Percentiles rank a stretch among this genome's conserved stretches.
Evolutionary conservation across 345 rosid species (phyloP).

Genomic region (Bruguiera gymnorhiza): DNA sequence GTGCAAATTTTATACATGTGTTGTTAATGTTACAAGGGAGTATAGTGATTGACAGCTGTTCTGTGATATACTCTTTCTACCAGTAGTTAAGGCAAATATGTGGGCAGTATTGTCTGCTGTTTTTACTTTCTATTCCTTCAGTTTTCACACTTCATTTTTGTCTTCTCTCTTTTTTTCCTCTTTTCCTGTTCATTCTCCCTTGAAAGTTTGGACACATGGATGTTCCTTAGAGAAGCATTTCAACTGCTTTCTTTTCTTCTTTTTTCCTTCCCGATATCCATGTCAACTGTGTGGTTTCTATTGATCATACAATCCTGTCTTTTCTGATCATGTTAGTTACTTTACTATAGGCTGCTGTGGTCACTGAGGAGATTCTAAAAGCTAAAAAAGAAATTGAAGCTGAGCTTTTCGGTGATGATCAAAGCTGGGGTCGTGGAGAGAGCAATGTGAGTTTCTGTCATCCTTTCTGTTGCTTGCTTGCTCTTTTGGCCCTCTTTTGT

Average conservation of each 20-base stretch:
- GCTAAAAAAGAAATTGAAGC: constrained; percentile 59
- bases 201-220: neutral
- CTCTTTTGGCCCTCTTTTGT: neutral
- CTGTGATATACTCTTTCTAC: neutral
- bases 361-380: constrained; percentile 62
- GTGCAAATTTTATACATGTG: neutral
- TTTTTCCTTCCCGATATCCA: neutral
- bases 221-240: neutral
- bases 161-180: neutral
- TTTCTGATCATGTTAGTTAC: constrained; percentile 6
- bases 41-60: too few species aligned
- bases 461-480: constrained; percentile 3
- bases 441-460: constrained; percentile 46
- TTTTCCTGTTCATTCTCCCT: neutral
- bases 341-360: constrained; percentile 39
- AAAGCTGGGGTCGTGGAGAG: constrained; percentile 63
- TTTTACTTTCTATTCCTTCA: too few species aligned
- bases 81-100: neutral
- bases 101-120: neutral
- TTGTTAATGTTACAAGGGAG: neutral
- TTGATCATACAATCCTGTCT: neutral
- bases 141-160: neutral
- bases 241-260: neutral
- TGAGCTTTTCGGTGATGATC: constrained; percentile 76
- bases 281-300: neutral